phyloP scores from a whole-genome alignment of 2,329 filamentous ascomycete genomes.

The Fusarium chlamydosporum region DNA sequence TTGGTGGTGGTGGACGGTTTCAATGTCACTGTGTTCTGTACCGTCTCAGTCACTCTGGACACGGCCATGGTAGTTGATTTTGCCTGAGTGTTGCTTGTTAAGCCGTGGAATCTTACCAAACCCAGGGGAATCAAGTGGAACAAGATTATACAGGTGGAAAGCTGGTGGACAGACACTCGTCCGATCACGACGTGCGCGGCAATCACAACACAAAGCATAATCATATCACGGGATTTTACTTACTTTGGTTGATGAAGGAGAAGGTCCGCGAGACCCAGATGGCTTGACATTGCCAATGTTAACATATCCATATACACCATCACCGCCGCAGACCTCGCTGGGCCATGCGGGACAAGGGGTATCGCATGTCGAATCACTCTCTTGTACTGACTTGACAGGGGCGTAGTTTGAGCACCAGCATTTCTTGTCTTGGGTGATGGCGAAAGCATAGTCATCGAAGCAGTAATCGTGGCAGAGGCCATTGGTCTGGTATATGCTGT shows the following conservation, averaged over 20 bases:
- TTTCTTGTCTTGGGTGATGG: constrained; percentile 72
- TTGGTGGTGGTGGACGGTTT: constrained; percentile 39
- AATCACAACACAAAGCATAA: constrained; percentile 40
- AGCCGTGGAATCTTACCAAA: constrained; percentile 50
- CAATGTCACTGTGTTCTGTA: constrained; percentile 53
- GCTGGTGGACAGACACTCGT: constrained; percentile 44
- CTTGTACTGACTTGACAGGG: constrained; percentile 63
- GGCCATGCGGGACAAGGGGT: constrained; percentile 77
- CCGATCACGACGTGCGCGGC: constrained; percentile 38
- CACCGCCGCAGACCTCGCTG: constrained; percentile 74
- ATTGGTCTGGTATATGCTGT: constrained; percentile 75
- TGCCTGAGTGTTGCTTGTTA: constrained; percentile 52
- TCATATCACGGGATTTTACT: constrained; percentile 44
- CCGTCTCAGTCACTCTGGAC: constrained; percentile 55
- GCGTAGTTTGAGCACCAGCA: constrained; percentile 84
- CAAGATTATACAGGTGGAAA: constrained; percentile 30
- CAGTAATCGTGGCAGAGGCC: constrained; percentile 77
- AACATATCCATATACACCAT: constrained; percentile 76
- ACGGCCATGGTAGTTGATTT: constrained; percentile 48
- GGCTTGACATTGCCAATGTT: constrained; percentile 63
- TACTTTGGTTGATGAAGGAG: constrained; percentile 50
- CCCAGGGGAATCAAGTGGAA: constrained; percentile 18
- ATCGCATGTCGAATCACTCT: constrained; percentile 65
- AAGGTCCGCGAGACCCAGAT: constrained; percentile 66
- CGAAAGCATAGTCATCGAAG: constrained; percentile 71